Evolutionary conservation across 2,329 filamentous ascomycete genomes (phyloP), one percentile per base, ranked within the genome.

Genomic region (Pestalotiopsis sp.): DNA sequence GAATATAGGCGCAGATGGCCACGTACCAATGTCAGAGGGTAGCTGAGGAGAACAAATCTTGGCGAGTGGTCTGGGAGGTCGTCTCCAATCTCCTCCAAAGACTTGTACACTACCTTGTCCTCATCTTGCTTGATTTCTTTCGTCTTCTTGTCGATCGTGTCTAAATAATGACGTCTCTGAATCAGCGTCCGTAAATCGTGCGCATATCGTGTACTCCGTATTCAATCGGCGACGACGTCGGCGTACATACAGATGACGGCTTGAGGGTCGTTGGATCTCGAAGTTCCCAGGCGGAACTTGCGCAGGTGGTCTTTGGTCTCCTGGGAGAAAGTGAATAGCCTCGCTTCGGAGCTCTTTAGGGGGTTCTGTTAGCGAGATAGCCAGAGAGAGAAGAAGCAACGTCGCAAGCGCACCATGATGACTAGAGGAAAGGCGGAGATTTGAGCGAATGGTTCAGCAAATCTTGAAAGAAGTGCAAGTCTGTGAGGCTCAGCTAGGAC

Each of bases 251-350:
- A 98, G 75, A 99, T 97, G 71, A 97, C 90, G 70, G 95, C 96
- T 84, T 98, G 94, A 0, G 95, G 92, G 61, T 92, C 90, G 78
- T 92, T 95, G 66, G 94, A 91, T 73, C 96, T 87, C 41, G 95
- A 98, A 2, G 96, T 98, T 31, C 92, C 90, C 36, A 99, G 87
- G 65, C 96, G 93, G 84, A 99, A 99, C 83, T 98, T 98, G 81
- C 93, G 92, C 73, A 99, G 89, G 78, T 95, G 91, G 73, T 94
- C 91, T 82, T 92, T 96, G 60, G 94, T 97, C 83, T 96, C 93
- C 72, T 90, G 89, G 39, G 94, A 97, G 88, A 98, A 97, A 69
- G 93, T 93, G 84, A 97, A 98, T 71, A 98, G 88, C 75, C 94
- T 88, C 71, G 94, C 91, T 85, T 98, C 95, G 78, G 95, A 97